Conservation (phyloP, 1,284 basidiomycete genomes). For the Fistulinella cinereoalba region DNA sequence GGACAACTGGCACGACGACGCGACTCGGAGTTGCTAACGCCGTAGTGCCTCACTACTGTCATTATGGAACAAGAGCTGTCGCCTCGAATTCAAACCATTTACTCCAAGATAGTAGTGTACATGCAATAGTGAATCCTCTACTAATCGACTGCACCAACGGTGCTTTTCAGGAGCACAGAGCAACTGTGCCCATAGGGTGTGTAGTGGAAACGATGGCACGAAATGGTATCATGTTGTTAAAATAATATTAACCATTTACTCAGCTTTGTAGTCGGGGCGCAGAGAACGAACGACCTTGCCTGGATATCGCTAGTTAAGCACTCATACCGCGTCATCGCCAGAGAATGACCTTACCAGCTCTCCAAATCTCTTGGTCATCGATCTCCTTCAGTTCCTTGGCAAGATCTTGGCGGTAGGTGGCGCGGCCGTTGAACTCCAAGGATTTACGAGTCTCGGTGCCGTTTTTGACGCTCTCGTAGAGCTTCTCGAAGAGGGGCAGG, state of each 20-base stretch:
- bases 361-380: conserved; percentile 97
- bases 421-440: conserved; percentile 92
- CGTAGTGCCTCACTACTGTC: too few relatives aligned
- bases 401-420: conserved; percentile 93
- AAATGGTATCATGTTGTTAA: conserved; percentile 10
- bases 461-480: conserved; percentile 93
- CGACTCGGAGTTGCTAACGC: too few relatives aligned
- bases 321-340: not conserved
- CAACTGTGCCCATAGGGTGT: conserved; percentile 9
- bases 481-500: conserved; percentile 88
- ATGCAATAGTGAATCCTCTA: conserved; percentile 7
- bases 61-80: conserved; percentile 2
- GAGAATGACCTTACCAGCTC: conserved; percentile 62
- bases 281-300: conserved; percentile 76
- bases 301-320: conserved; percentile 26
- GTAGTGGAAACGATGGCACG: conserved; percentile 3
- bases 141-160: conserved; percentile 20
- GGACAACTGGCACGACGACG: too few relatives aligned
- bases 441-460: conserved; percentile 97
- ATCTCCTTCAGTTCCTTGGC: conserved; percentile 94
- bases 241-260: conserved; percentile 30
- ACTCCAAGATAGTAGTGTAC: conserved; percentile 16
- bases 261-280: conserved; percentile 73
- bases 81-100: conserved; percentile 13
- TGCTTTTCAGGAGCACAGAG: conserved; percentile 25